A percentile compares a stretch with the other conserved stretches of the same genome.
phyloP scores from a whole-genome alignment of 192 early-diverging fungal species.

The Gorgonomyces haynaldii region DNA sequence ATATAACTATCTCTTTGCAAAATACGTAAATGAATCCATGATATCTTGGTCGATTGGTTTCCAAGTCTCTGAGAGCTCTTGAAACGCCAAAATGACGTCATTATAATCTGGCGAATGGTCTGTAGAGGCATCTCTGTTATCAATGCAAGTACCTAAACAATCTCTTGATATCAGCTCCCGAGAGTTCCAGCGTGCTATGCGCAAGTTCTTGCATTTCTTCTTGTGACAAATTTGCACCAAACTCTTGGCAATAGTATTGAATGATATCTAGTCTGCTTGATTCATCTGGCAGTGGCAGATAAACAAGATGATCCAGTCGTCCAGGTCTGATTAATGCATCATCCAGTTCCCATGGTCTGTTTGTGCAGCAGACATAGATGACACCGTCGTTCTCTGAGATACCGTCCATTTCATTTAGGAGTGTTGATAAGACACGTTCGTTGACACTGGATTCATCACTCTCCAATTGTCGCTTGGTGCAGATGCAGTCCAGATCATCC shows the following conservation, averaged over 20 bases:
- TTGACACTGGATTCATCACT: conserved; percentile 55
- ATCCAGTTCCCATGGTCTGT: conserved; percentile 68
- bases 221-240: conserved; percentile 25
- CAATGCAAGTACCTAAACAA: conserved; percentile 28
- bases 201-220: conserved; percentile 40
- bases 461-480: conserved; percentile 52
- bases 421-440: conserved; percentile 77
- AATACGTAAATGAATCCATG: too few species aligned
- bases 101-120: too few species aligned
- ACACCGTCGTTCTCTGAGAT: conserved; percentile 70
- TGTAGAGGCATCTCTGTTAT: too few species aligned
- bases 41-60: too few species aligned
- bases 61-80: too few species aligned
- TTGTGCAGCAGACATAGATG: conserved; percentile 71
- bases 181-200: conserved; percentile 42
- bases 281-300: conserved; percentile 37
- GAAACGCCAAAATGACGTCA: too few species aligned
- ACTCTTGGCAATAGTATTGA: neutral
- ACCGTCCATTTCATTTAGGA: conserved; percentile 96
- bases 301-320: conserved; percentile 73
- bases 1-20: too few species aligned
- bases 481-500: conserved; percentile 91
- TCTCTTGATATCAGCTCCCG: conserved; percentile 48
- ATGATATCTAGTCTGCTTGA: conserved; percentile 49
- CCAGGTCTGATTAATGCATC: conserved; percentile 73